Evolutionary conservation across 352 stramenopile species (phyloP).

Genomic region (Peronospora farinosa): DNA sequence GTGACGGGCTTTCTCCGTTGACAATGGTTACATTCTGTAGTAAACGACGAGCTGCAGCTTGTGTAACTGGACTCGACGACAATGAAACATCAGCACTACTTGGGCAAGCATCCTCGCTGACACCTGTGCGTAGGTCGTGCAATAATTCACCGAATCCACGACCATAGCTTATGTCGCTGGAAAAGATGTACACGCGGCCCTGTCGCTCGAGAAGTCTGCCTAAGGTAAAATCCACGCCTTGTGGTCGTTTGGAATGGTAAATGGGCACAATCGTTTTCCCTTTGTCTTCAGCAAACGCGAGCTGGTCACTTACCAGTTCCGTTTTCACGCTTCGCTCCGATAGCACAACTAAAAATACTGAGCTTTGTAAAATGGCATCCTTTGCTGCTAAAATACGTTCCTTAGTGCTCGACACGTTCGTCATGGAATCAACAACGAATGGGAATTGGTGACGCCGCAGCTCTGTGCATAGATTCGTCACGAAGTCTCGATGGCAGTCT

Average conservation of each 20-base stretch:
- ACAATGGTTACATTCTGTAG: conserved; percentile 23
- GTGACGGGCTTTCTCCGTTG: conserved; percentile 1
- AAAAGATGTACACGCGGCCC: conserved; percentile 43
- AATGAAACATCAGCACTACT: conserved; percentile 20
- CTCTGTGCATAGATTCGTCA: conserved; percentile 46
- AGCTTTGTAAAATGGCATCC: conserved; percentile 66
- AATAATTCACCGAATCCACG: conserved; percentile 55
- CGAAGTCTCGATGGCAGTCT: conserved; percentile 67
- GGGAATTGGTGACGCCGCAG: conserved; percentile 42
- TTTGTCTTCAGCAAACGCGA: conserved; percentile 80
- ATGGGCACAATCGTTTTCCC: conserved; percentile 70
- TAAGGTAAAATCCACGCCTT: conserved; percentile 37
- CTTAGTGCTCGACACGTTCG: conserved; percentile 67
- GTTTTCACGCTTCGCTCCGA: conserved; percentile 71
- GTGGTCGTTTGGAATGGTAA: conserved; percentile 51
- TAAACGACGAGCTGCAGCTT: conserved; percentile 34
- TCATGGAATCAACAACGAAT: conserved; percentile 60
- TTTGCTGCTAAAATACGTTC: conserved; percentile 71
- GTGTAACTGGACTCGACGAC: conserved; percentile 30
- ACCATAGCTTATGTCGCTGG: conserved; percentile 56
- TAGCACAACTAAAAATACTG: conserved; percentile 65
- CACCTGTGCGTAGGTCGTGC: conserved; percentile 30
- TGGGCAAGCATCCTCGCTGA: conserved; percentile 13
- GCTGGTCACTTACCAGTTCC: conserved; percentile 75
- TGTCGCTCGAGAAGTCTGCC: conserved; percentile 33